Base-by-base conservation (phyloP, 345 rosid genomes). In the Eutrema japonicum region DNA sequence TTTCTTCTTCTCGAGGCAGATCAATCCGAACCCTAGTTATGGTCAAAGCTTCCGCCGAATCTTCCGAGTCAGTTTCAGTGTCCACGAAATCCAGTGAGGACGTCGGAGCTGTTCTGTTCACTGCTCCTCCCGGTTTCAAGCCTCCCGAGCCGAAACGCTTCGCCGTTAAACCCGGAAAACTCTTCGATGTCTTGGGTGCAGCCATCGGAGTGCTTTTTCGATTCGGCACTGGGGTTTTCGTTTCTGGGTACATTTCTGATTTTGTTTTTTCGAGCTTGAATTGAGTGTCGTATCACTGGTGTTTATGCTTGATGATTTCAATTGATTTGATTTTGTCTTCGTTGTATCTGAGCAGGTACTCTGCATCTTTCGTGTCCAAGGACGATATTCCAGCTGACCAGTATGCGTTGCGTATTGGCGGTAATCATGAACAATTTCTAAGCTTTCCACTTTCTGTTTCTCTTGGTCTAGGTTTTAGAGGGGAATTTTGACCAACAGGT, bases 61-160 rank as follows among this genome's bases (percentile, higher is more conserved):
- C 84, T 60, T 77, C 88, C 3, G 62, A 71, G 4, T 72, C 82
- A 18, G 50, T 76, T 68, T 78, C 84, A 14, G 73, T 84, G 1
- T 38, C 86, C 32, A 71, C 84, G 2, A 68, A 74, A 67, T 50
- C 81, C 38, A 70, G 47, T 37, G 82, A 83, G 12, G 80, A 70
- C 64, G 59, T 45, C 16, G 78, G 57, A 54, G 62, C 38, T 16
- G 26, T 8, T 42, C 38, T 77, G 0, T 64, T 77, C 76, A 64
- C 76, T 65, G 72, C 80, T 50, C 80, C 80, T 40, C 80, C 72
- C 14, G 55, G 48, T 64, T 77, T 77, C 54, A 71, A 71, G 40
- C 84, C 92, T 26, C 96, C 97, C 2, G 79, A 84, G 84, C 96
- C 97, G 3, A 85, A 91, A 64, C 85, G 78, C 4, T 89, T 91